Evolutionary conservation across 768 basidiomycete species (phyloP), one percentile per base, ranked within the genome.

Genomic region (Pseudohyphozyma bogoriensis): DNA sequence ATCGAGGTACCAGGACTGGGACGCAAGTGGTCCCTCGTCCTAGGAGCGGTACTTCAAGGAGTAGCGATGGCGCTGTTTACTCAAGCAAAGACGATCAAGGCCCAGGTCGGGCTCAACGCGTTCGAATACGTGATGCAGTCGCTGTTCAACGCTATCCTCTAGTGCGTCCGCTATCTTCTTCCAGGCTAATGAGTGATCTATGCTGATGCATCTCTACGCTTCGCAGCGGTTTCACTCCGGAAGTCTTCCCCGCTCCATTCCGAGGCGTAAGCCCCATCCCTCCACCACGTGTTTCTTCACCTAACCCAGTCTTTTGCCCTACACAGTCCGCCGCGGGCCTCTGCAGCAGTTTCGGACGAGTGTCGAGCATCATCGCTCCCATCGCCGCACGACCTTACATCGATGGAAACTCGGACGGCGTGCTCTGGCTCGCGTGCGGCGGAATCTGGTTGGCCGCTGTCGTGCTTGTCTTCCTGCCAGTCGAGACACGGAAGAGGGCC

Each of bases 191-290:
- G 40, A 42, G 9, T 5, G 9, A 20, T 15, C 6, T n/a, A 42
- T 42, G 6, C 7, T n/a, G n/a, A n/a, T 20, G 40, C 40, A 42
- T 15, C 18, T 42, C n/a, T n/a, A n/a, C n/a, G n/a, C n/a, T n/a
- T n/a, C n/a, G n/a, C n/a, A n/a, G n/a, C 46, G 50, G 50, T 16
- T 51, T 51, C 33, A 51, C 50, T 3, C 50, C 50, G 16, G 50
- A 51, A 22, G 50, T 51, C 18, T 51, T 51, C 32, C 50, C 50
- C 26, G 50, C 50, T 20, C 50, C 50, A 8, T 35, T 51, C 20
- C 50, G 50, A 3, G 50, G 50, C 15, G 46, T 49, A 29, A 29
- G 46, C 28, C 13, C 26, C 11, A 6, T 29, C 15, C 28, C 46
- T 15, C 4, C 28, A 4, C n/a, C 46, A 5, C 45, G 24, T 29